Evolutionary conservation across 1,139 yeast species (phyloP).

Genomic region (Kodamaea fungicola): DNA sequence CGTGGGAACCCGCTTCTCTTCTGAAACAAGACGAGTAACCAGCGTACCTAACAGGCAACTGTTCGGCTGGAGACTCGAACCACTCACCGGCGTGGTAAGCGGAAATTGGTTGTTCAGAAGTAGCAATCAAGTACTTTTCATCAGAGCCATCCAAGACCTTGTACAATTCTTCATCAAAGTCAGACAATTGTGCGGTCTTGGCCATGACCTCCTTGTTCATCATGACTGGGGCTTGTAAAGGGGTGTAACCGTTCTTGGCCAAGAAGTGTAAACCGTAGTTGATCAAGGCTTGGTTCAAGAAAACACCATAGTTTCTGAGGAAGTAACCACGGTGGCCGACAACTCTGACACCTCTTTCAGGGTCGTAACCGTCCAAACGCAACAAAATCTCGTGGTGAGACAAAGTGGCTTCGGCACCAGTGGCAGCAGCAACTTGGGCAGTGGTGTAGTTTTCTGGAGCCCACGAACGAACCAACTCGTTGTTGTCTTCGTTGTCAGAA

Average conservation of each 20-base stretch:
- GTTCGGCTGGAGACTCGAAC: constrained; percentile 97
- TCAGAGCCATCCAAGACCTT: constrained; percentile 96
- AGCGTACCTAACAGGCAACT: constrained; percentile 92
- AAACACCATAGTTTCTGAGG: constrained; percentile 91
- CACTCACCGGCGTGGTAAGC: constrained; percentile 98
- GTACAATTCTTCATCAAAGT: constrained; percentile 96
- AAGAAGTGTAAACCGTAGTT: constrained; percentile 90
- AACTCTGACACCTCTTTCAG: constrained; percentile 96
- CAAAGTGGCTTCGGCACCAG: constrained; percentile 72
- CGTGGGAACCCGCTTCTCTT: constrained; percentile 99
- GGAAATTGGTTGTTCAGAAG: constrained; percentile 98
- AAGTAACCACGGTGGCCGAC: constrained; percentile 99
- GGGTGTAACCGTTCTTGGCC: constrained; percentile 75
- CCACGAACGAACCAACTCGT: constrained; percentile 85
- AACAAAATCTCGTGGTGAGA: constrained; percentile 95
- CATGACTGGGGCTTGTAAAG: constrained; percentile 98
- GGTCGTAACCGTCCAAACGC: constrained; percentile 96
- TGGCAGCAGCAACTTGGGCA: constrained; percentile 64
- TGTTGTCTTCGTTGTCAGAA: constrained; percentile 86
- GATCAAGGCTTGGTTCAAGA: constrained; percentile 95
- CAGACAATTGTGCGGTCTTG: constrained; percentile 96
- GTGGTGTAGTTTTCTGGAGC: constrained; percentile 60
- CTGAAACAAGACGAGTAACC: constrained; percentile 99
- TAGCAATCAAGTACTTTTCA: constrained; percentile 96
- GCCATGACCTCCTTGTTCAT: constrained; percentile 99